Percentiles rank a stretch among this genome's conserved stretches.
Evolutionary conservation across 2,329 filamentous ascomycete genomes (phyloP).

Genomic region (Fusarium zealandicum): DNA sequence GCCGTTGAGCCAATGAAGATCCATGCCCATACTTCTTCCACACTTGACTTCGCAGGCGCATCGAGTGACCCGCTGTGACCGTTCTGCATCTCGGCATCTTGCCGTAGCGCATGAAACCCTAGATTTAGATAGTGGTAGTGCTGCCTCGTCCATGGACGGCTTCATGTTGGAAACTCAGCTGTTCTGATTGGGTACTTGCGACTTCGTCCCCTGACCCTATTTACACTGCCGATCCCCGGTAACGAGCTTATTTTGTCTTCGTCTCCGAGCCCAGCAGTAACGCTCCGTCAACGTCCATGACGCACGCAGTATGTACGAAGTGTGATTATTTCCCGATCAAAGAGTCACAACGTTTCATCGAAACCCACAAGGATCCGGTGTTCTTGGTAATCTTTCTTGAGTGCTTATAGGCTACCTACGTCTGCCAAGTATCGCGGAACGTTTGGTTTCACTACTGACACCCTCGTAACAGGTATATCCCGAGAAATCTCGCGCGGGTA

Average conservation of each 20-base stretch:
- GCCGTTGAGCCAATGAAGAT: slow-evolving; percentile 8
- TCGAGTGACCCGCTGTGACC: slow-evolving; percentile 19
- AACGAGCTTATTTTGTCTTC: slow-evolving; percentile 20
- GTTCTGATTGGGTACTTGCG: slow-evolving; percentile 26
- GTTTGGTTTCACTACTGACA: slow-evolving; percentile 13
- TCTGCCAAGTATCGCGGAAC: slow-evolving; percentile 6
- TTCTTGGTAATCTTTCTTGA: background rate
- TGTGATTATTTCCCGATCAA: background rate
- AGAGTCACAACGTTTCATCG: slow-evolving; percentile 8
- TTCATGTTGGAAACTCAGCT: slow-evolving; percentile 25
- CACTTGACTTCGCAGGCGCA: slow-evolving; percentile 7
- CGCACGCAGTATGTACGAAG: background rate
- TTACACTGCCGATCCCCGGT: slow-evolving; percentile 16
- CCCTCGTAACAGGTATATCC: slow-evolving; percentile 4
- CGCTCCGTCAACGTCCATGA: slow-evolving; percentile 6
- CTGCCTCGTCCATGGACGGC: slow-evolving; percentile 6
- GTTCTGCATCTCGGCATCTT: slow-evolving; percentile 25
- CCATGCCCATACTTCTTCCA: background rate
- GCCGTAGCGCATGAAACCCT: slow-evolving; percentile 7
- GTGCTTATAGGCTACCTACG: background rate
- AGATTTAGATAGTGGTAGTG: background rate
- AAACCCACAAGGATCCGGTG: slow-evolving; percentile 1
- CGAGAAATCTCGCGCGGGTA: background rate
- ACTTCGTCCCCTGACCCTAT: background rate
- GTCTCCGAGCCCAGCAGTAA: slow-evolving; percentile 1